Conservation (phyloP, 257 asterid genomes). For the Oldenlandia corymbosa region DNA sequence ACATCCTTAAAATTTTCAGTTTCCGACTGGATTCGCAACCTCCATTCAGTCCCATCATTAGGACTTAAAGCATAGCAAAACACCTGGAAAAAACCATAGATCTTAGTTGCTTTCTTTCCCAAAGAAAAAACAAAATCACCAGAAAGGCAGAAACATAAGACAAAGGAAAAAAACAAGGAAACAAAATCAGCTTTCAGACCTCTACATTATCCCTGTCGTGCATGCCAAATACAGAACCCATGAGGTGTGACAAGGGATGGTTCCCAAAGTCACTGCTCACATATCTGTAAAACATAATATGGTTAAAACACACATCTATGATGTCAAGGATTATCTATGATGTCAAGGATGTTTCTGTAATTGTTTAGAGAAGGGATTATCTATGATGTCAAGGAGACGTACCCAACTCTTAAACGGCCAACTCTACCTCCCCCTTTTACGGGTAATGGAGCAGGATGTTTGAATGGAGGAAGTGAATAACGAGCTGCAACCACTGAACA, state of each 20-base stretch:
- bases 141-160: too few relatives aligned
- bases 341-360: too few relatives aligned
- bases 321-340: not conserved
- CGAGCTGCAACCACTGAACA: conserved; percentile 94
- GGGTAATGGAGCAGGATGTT: conserved; percentile 73
- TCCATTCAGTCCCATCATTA: conserved; percentile 96
- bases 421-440: conserved; percentile 57
- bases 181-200: conserved; percentile 37
- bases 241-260: conserved; percentile 96
- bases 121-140: conserved; percentile 12
- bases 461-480: conserved; percentile 79
- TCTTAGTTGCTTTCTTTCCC: conserved; percentile 6
- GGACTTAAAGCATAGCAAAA: conserved; percentile 96
- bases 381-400: conserved; percentile 19
- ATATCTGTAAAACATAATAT: conserved; percentile 45
- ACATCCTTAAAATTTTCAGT: conserved; percentile 90
- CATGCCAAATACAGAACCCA: conserved; percentile 99
- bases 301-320: not conserved
- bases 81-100: conserved; percentile 39
- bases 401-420: conserved; percentile 85
- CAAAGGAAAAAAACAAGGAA: conserved; percentile 8
- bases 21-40: conserved; percentile 83
- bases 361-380: conserved; percentile 3
- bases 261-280: conserved; percentile 99
- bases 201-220: conserved; percentile 76